Conservation (phyloP, 192 early-diverging fungal species). For the Coemansia sp. region DNA sequence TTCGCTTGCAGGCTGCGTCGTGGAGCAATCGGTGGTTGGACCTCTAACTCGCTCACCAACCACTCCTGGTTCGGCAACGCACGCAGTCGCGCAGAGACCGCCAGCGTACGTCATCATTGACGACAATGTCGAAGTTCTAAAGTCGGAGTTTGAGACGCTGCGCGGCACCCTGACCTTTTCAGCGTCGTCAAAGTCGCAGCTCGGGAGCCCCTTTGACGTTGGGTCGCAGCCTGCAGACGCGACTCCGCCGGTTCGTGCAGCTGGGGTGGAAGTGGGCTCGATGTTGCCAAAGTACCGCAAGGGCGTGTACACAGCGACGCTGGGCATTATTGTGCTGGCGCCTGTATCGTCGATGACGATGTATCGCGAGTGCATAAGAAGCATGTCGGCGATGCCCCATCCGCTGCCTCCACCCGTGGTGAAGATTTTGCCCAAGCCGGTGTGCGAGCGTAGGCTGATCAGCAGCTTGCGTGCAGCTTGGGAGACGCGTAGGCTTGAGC, state of each 20-base stretch:
- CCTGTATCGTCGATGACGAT: slow-evolving; percentile 11
- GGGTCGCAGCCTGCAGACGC: background rate
- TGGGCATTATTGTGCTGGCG: slow-evolving; percentile 36
- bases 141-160: slow-evolving; percentile 39
- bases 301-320: slow-evolving; percentile 25
- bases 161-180: slow-evolving; percentile 46
- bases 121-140: slow-evolving; percentile 20
- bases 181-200: slow-evolving; percentile 9
- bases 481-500: slow-evolving; percentile 23
- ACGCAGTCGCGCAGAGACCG: slow-evolving; percentile 32
- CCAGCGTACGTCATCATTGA: slow-evolving; percentile 41
- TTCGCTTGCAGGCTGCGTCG: slow-evolving; percentile 17
- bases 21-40: slow-evolving; percentile 19
- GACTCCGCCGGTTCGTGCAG: background rate
- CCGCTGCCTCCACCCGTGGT: slow-evolving; percentile 44
- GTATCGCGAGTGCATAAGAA: slow-evolving; percentile 17
- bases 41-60: slow-evolving; percentile 12
- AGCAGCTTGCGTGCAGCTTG: slow-evolving; percentile 26
- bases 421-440: slow-evolving; percentile 30
- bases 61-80: slow-evolving; percentile 23
- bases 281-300: slow-evolving; percentile 8
- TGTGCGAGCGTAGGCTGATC: slow-evolving; percentile 36
- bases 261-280: background rate
- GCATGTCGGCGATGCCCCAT: slow-evolving; percentile 21
- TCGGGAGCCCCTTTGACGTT: slow-evolving; percentile 2